Evolutionary conservation across 2,329 filamentous ascomycete genomes (phyloP), one percentile per base, ranked within the genome.

Genomic region (Trichophyton benhamiae): DNA sequence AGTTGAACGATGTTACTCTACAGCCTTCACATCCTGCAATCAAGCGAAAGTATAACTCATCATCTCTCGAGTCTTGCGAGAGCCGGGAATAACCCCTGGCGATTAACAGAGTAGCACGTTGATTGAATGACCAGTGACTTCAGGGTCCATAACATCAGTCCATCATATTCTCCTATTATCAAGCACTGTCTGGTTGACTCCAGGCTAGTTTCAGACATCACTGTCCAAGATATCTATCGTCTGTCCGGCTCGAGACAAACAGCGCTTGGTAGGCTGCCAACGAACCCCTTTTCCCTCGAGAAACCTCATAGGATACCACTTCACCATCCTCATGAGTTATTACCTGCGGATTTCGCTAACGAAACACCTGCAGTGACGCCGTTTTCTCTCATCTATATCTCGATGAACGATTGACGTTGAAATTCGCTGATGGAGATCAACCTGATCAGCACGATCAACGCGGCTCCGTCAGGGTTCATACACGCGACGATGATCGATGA

Each of bases 401-500:
- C 5, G 48, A 53, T 22, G 3, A 13, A 53, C 27, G 49, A 17
- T 17, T 27, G 15, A 55, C 27, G 22, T 25, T 36, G 49, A 17
- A 33, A n/a, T 13, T 9, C 27, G 33, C 27, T n/a, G 49, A 55
- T 27, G 8, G 15, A 36, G 49, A 55, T 55, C 49, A 55, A 20
- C 49, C 49, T 55, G 49, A 55, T 55, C 49, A 55, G 49, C 49
- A 55, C 5, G 49, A 36, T 55, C 49, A 55, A 55, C 49, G 20
- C 33, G 2, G 33, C 9, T n/a, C 3, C 13, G 25, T 55, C 49
- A 55, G 49, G 49, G 49, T 55, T 55, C 49, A 17, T 33, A 20
- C 3, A 55, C 25, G 27, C 49, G 49, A 20, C n/a, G 49, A 36
- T 55, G 49, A 55, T 55, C 49, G 13, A 55, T 36, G 46, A 49